Evolutionary conservation across 1,284 basidiomycete genomes (phyloP).

Genomic region (Sanghuangporus sanghuang): DNA sequence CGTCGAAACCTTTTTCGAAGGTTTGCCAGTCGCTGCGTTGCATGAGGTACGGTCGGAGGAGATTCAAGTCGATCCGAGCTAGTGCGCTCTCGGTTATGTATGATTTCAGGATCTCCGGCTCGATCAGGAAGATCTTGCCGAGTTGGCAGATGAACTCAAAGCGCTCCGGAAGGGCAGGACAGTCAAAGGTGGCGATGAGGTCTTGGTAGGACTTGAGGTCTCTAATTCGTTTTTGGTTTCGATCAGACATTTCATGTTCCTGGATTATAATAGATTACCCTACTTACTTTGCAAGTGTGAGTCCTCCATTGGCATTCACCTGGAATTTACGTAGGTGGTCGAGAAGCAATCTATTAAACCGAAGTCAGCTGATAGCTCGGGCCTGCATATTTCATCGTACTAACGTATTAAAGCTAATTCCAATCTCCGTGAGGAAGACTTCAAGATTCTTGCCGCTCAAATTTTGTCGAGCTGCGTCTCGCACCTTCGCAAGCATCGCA

Average conservation of each 20-base stretch:
- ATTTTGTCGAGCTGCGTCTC: slow-evolving; percentile 67
- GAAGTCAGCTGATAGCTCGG: slow-evolving; percentile 3
- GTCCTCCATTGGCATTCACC: slow-evolving; percentile 92
- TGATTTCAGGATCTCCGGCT: slow-evolving; percentile 87
- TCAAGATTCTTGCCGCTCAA: slow-evolving; percentile 92
- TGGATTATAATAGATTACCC: slow-evolving; percentile 1
- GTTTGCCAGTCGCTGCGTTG: slow-evolving; percentile 87
- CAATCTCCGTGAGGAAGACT: slow-evolving; percentile 89
- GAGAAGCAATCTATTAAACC: slow-evolving; percentile 65
- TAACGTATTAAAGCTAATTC: slow-evolving; percentile 85
- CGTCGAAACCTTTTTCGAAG: slow-evolving; percentile 72
- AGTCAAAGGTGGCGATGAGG: slow-evolving; percentile 73
- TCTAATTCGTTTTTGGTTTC: slow-evolving; percentile 38
- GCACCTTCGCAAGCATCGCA: slow-evolving; percentile 78
- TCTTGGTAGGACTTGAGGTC: slow-evolving; percentile 98
- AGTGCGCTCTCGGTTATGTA: slow-evolving; percentile 92
- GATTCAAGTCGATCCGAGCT: slow-evolving; percentile 81
- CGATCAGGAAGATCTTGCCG: slow-evolving; percentile 94
- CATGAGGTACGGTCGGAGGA: slow-evolving; percentile 89
- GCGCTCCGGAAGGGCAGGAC: slow-evolving; percentile 84
- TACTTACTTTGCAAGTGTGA: slow-evolving; percentile 94
- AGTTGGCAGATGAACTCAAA: slow-evolving; percentile 99
- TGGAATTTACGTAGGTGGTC: slow-evolving; percentile 97
- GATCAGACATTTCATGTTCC: neutral
- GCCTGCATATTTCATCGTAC: neutral